Conservation (phyloP, 176 grass and related monocot species). For the Sorghum bicolor region DNA sequence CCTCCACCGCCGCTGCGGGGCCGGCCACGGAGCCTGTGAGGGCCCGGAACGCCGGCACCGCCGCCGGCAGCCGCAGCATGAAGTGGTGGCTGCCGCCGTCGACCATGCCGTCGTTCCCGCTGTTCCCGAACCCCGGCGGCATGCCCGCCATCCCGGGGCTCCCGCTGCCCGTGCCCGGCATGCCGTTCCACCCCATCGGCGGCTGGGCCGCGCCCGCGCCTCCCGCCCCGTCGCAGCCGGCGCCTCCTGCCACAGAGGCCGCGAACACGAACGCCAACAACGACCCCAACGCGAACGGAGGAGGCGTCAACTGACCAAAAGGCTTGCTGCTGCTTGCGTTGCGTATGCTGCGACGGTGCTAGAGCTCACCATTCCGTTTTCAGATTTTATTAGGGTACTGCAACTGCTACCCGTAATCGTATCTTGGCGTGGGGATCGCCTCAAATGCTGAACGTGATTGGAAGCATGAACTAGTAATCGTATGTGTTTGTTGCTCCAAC, state of each 20-base stretch:
- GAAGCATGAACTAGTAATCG: too few relatives aligned
- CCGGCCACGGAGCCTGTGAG: background rate
- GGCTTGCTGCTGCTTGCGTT: background rate
- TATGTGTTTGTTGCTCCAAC: too few relatives aligned
- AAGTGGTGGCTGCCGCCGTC: slow-evolving; percentile 61
- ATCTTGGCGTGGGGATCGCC: background rate
- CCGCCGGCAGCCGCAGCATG: slow-evolving; percentile 29
- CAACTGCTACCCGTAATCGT: background rate
- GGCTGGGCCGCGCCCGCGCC: slow-evolving; percentile 33
- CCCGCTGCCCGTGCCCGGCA: slow-evolving; percentile 32
- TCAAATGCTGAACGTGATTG: too few relatives aligned
- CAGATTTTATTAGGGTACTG: background rate
- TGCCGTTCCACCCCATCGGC: slow-evolving; percentile 41
- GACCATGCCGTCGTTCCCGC: slow-evolving; percentile 54
- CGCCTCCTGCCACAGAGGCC: slow-evolving; percentile 1
- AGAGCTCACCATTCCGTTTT: background rate
- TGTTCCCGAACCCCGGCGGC: slow-evolving; percentile 52
- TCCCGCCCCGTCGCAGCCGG: background rate
- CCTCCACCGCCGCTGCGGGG: background rate
- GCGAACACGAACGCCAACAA: background rate
- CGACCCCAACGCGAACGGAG: slow-evolving; percentile 6
- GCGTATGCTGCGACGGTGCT: background rate
- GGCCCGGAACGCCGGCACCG: background rate
- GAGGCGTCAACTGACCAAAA: slow-evolving; percentile 22
- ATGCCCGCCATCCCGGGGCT: slow-evolving; percentile 22